These are phyloP conservation scores for Aspergillus incahuasiensis DNA, from an alignment of 495 filamentous ascomycete species.

Conservation along the genomic window DNA sequence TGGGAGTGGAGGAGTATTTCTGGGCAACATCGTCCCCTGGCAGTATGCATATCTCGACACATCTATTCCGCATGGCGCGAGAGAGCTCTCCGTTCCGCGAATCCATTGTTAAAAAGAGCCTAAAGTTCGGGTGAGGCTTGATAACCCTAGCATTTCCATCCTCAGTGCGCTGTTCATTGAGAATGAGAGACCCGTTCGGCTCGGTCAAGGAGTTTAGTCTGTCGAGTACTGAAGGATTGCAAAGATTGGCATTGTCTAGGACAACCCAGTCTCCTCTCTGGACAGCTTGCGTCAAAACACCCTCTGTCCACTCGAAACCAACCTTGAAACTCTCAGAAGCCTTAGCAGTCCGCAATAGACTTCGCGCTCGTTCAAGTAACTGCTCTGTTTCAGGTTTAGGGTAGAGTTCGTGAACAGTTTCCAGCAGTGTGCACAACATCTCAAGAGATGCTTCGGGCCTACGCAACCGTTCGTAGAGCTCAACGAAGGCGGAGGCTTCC, in stretches of 20 bases:
- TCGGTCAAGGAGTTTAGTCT: conserved; percentile 92
- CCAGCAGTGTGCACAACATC: conserved; percentile 31
- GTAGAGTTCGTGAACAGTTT: conserved; percentile 26
- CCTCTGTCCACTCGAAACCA: conserved; percentile 94
- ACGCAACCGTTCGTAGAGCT: conserved; percentile 33
- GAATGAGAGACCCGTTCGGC: conserved; percentile 76
- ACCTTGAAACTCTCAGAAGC: conserved; percentile 56
- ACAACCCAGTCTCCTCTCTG: conserved; percentile 87
- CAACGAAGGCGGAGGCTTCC: conserved; percentile 29
- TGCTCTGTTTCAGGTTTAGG: conserved; percentile 28
- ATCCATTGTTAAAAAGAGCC: conserved; percentile 93
- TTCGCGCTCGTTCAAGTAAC: conserved; percentile 31
- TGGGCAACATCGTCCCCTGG: conserved; percentile 24
- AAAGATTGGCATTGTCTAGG: conserved; percentile 95
- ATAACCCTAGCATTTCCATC: conserved; percentile 80
- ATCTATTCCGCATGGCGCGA: conserved; percentile 92
- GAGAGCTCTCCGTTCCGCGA: conserved; percentile 90
- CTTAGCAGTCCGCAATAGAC: conserved; percentile 39
- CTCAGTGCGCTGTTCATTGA: conserved; percentile 83
- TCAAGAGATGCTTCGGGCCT: conserved; percentile 30
- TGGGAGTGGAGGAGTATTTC: conserved; percentile 22
- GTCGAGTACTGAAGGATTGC: conserved; percentile 90
- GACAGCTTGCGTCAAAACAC: conserved; percentile 80
- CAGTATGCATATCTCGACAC: conserved; percentile 79
- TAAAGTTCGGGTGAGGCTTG: conserved; percentile 78